A percentile compares a stretch with the other conserved stretches of the same genome.
Evolutionary conservation across 139 green algal genomes (phyloP).

Genomic region (Micromonas commoda): DNA sequence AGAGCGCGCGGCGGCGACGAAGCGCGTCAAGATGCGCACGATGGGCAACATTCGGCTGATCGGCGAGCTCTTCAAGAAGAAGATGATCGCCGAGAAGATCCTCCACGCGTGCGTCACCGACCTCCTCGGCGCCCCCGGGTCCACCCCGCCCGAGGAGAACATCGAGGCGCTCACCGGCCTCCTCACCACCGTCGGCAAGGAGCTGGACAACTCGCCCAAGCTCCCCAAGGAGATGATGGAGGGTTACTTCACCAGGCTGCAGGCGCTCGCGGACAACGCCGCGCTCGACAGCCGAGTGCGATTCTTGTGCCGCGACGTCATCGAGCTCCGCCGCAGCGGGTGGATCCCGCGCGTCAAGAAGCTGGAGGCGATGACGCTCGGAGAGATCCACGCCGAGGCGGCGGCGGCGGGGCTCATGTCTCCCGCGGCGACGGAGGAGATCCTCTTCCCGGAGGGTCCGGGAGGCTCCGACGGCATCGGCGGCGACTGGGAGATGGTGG

Average conservation of each 20-base stretch:
- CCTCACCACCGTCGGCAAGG: slow-evolving; percentile 57
- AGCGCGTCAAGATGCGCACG: slow-evolving; percentile 49
- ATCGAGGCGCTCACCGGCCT: slow-evolving; percentile 95
- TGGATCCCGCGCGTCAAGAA: slow-evolving; percentile 45
- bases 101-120: slow-evolving; percentile 83
- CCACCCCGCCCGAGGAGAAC: slow-evolving; percentile 62
- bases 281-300: slow-evolving; percentile 33
- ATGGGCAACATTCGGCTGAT: slow-evolving; percentile 98
- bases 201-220: slow-evolving; percentile 22
- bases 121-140: slow-evolving; percentile 44
- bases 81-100: slow-evolving; percentile 92
- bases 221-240: slow-evolving; percentile 22
- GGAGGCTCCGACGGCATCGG: not conserved
- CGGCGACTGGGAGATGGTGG: slow-evolving; percentile 12
- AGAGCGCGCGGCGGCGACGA: slow-evolving; percentile 49
- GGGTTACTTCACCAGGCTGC: slow-evolving; percentile 31
- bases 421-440: slow-evolving; percentile 26
- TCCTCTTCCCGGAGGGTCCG: slow-evolving; percentile 28
- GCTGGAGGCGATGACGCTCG: slow-evolving; percentile 43
- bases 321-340: slow-evolving; percentile 43
- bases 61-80: slow-evolving; percentile 87
- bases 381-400: slow-evolving; percentile 42
- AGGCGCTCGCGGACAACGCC: not conserved
- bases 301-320: slow-evolving; percentile 44
- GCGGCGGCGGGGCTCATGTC: slow-evolving; percentile 33